A percentile compares a stretch with the other conserved stretches of the same genome.
Evolutionary conservation across 192 early-diverging fungal genomes (phyloP).

Genomic region (Coemansia guatemalensis): DNA sequence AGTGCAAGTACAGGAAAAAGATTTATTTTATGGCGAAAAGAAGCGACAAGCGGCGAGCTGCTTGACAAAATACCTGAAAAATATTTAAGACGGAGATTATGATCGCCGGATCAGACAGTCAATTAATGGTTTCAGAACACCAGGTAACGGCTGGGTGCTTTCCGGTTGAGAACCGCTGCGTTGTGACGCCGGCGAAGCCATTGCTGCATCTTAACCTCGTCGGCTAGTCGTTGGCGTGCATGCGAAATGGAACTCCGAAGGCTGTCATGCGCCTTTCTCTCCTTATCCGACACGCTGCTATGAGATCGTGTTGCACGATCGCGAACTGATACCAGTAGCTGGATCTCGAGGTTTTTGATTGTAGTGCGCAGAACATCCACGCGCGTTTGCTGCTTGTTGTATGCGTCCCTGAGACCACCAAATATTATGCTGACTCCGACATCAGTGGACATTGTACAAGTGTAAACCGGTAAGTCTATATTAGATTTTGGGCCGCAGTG

Average conservation of each 20-base stretch:
- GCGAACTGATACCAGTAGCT: slow-evolving; percentile 43
- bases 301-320: slow-evolving; percentile 31
- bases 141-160: slow-evolving; percentile 29
- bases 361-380: slow-evolving; percentile 29
- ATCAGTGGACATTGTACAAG: slow-evolving; percentile 40
- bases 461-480: neutral
- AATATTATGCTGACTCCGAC: slow-evolving; percentile 43
- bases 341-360: slow-evolving; percentile 22
- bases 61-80: slow-evolving; percentile 4
- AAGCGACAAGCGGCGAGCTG: neutral
- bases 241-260: slow-evolving; percentile 31
- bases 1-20: neutral
- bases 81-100: neutral
- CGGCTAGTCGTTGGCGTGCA: slow-evolving; percentile 36
- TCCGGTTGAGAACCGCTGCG: slow-evolving; percentile 36
- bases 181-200: slow-evolving; percentile 53
- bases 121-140: slow-evolving; percentile 17
- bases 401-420: slow-evolving; percentile 42
- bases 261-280: slow-evolving; percentile 30
- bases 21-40: neutral
- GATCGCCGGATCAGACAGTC: neutral
- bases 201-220: slow-evolving; percentile 49
- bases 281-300: slow-evolving; percentile 35
- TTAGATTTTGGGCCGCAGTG: neutral
- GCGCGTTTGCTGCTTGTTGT: slow-evolving; percentile 30